Percentiles rank a stretch among this genome's conserved stretches.
phyloP scores from a whole-genome alignment of 2,329 filamentous ascomycete species.

The Capronia coronata region DNA sequence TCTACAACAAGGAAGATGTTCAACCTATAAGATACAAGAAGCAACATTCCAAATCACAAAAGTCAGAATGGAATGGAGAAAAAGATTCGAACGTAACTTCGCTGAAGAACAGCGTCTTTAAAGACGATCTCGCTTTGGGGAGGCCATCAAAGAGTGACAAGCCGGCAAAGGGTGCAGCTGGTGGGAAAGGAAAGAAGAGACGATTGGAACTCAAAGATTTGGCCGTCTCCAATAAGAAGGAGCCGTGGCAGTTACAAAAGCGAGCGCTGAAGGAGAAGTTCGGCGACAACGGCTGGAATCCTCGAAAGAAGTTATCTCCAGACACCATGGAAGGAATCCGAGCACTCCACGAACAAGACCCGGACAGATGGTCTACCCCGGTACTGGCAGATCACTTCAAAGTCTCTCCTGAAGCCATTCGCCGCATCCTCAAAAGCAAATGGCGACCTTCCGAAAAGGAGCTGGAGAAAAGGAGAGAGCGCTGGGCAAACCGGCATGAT shows the following conservation, averaged over 20 bases:
- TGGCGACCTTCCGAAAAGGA: constrained; percentile 40
- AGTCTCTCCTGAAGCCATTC: constrained; percentile 78
- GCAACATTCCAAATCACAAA: neutral
- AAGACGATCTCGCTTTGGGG: constrained; percentile 3
- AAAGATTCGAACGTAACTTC: no score
- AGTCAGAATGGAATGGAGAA: neutral
- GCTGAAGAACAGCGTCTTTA: neutral
- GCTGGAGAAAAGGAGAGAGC: constrained; percentile 35
- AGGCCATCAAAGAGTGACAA: neutral
- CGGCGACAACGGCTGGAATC: constrained; percentile 66
- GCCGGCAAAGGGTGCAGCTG: neutral
- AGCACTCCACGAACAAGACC: constrained; percentile 69
- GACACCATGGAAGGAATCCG: constrained; percentile 88
- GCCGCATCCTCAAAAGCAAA: constrained; percentile 66
- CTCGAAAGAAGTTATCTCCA: constrained; percentile 79
- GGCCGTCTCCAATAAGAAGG: constrained; percentile 27
- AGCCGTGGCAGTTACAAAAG: constrained; percentile 72
- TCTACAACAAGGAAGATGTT: neutral
- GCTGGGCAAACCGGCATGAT: constrained; percentile 43
- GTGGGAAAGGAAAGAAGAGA: constrained; percentile 7
- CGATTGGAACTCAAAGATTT: constrained; percentile 13
- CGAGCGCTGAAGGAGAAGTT: constrained; percentile 70
- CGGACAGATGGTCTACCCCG: constrained; percentile 66
- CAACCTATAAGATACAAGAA: neutral
- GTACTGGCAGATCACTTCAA: constrained; percentile 72